Base-by-base conservation (phyloP, 148 eudicot species). In the Camellia sinensis region DNA sequence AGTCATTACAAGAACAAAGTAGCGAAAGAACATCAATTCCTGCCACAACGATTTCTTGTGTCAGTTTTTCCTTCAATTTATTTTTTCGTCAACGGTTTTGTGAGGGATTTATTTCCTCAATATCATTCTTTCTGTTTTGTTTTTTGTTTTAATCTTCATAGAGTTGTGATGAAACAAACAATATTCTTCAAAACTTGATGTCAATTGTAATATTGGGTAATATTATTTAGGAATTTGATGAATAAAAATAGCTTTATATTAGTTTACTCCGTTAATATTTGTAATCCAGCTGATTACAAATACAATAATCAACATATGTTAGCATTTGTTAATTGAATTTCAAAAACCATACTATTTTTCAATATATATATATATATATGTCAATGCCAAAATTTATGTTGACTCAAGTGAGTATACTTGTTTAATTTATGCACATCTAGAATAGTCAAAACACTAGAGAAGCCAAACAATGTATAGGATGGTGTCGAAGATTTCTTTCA, bases 1-100 rank as follows among this genome's bases (percentile, higher is more conserved):
- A 80, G 98, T 96, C 77, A 89, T 92, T 73, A 89, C 91, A n/a
- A 92, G 98, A 89, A 88, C 90, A 5, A 96, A 96, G 83, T 96
- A 87, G 87, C 65, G 57, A 68, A 44, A 44, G 7, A 76, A 7
- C 7, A 44, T 4, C 29, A 8, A 64, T 45, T 64, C 59, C 3
- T 67, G 17, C 52, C 74, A 18, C 52, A 11, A 1, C 19, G 40
- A 10, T 56, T n/a, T n/a, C 40, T 7, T 10, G 50, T 15, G 8
- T n/a, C 21, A 12, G 21, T n/a, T 54, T 78, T 76, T 12, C 54
- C 61, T 21, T 22, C n/a, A 50, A 71, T 29, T 29, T 29, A 29
- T 12, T 19, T 52, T 29, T 72, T 17, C 75, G 12, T 50, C 60
- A 22, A 29, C 40, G 3, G 5, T 19, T 41, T 15, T 43, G 50